phyloP scores from a whole-genome alignment of 192 early-diverging fungal species.

The Umbelopsis isabellina region DNA sequence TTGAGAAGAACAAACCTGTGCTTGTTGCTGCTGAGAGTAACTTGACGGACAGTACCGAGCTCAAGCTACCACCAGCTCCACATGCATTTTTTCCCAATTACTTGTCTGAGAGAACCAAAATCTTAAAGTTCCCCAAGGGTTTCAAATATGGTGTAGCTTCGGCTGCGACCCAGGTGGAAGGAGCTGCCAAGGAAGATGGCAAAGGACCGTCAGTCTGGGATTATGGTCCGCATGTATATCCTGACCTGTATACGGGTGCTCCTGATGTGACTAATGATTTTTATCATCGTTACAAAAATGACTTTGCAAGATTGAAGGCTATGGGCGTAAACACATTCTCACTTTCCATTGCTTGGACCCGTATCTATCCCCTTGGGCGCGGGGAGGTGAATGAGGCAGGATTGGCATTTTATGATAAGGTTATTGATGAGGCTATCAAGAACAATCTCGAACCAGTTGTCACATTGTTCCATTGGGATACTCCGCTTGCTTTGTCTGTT shows the following conservation, averaged over 20 bases:
- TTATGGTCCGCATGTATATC: constrained; percentile 30
- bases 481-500: constrained; percentile 5
- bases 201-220: constrained; percentile 52
- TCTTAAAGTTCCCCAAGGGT: neutral
- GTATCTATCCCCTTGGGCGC: constrained; percentile 45
- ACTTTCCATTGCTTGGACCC: constrained; percentile 50
- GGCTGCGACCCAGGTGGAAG: constrained; percentile 54
- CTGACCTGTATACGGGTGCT: constrained; percentile 31
- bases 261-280: constrained; percentile 46
- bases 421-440: constrained; percentile 15
- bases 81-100: neutral
- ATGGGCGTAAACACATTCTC: constrained; percentile 45
- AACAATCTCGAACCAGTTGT: constrained; percentile 7
- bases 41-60: neutral
- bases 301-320: constrained; percentile 35
- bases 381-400: constrained; percentile 8
- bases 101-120: neutral
- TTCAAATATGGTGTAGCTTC: constrained; percentile 37
- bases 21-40: constrained; percentile 3
- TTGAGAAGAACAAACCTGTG: neutral
- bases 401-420: constrained; percentile 10
- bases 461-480: constrained; percentile 14
- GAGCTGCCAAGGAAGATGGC: constrained; percentile 46
- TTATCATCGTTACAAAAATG: constrained; percentile 42
- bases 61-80: neutral